phyloP scores from a whole-genome alignment of 306 rosid genomes.

The Dryas octopetala region DNA sequence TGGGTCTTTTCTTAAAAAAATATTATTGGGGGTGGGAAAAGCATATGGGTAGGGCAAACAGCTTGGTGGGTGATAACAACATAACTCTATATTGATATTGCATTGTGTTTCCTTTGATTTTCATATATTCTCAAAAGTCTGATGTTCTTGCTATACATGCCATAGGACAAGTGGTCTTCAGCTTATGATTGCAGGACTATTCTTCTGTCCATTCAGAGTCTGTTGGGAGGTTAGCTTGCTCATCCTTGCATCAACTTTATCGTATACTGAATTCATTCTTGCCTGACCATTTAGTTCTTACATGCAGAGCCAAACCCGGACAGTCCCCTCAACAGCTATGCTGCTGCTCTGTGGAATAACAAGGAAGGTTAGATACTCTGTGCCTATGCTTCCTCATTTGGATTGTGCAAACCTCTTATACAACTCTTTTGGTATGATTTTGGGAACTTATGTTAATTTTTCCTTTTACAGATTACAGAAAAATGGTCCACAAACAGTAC shows the following conservation, averaged over 20 bases:
- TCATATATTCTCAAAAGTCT: conserved; percentile 9
- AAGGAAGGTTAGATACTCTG: conserved; percentile 64
- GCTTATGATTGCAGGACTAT: conserved; percentile 97
- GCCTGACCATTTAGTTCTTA: conserved; percentile 37
- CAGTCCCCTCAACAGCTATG: conserved; percentile 91
- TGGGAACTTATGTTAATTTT: neutral
- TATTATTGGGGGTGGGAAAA: no score
- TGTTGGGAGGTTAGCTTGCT: conserved; percentile 74
- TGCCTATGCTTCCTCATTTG: neutral
- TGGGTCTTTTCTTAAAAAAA: neutral
- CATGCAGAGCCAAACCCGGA: conserved; percentile 88
- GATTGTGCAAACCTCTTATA: neutral
- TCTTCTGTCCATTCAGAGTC: conserved; percentile 90
- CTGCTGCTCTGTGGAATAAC: conserved; percentile 83
- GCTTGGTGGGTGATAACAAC: neutral
- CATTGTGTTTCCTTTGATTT: neutral
- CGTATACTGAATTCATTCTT: conserved; percentile 8
- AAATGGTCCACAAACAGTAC: conserved; percentile 83
- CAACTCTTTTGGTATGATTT: neutral
- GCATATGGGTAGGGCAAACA: neutral
- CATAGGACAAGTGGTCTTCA: conserved; percentile 97
- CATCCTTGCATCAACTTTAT: conserved; percentile 16
- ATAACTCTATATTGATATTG: neutral
- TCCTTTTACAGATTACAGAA: conserved; percentile 61
- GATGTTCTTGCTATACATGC: conserved; percentile 19